phyloP scores from a whole-genome alignment of 441 rosid species.

The Euphorbia celastroides region DNA sequence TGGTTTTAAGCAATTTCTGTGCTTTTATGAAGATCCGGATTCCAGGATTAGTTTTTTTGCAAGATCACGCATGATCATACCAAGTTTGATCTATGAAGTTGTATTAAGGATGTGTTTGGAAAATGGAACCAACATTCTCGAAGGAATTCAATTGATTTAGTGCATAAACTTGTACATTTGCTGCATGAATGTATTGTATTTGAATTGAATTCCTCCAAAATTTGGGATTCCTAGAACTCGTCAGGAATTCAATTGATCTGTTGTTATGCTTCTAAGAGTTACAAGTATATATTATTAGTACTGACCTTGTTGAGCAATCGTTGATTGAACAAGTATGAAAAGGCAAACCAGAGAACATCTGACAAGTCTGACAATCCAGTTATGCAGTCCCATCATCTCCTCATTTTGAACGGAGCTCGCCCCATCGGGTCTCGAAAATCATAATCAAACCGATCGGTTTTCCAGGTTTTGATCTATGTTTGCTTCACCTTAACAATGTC shows the following conservation, averaged over 20 bases:
- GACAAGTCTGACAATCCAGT: slow-evolving; percentile 26
- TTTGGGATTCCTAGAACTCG: too few species aligned
- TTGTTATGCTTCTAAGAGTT: too few species aligned
- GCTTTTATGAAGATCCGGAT: slow-evolving; percentile 5
- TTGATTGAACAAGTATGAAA: slow-evolving; percentile 27
- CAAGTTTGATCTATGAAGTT: neutral
- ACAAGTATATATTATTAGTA: neutral
- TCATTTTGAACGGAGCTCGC: slow-evolving; percentile 35
- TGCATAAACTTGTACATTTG: too few species aligned
- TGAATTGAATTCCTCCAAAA: too few species aligned
- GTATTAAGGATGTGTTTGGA: neutral
- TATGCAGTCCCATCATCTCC: slow-evolving; percentile 45
- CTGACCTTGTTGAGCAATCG: slow-evolving; percentile 48
- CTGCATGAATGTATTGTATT: too few species aligned
- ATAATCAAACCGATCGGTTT: slow-evolving; percentile 22
- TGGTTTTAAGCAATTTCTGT: neutral
- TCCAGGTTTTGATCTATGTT: neutral
- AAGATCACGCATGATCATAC: neutral
- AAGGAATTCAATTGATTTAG: too few species aligned
- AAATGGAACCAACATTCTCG: neutral
- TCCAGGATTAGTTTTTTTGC: neutral
- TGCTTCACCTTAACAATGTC: neutral
- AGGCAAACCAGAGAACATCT: slow-evolving; percentile 27
- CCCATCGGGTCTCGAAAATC: slow-evolving; percentile 37
- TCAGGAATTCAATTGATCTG: too few species aligned